phyloP scores from a whole-genome alignment of 2,329 filamentous ascomycete species.

The Cladosporium cucumerinum region DNA sequence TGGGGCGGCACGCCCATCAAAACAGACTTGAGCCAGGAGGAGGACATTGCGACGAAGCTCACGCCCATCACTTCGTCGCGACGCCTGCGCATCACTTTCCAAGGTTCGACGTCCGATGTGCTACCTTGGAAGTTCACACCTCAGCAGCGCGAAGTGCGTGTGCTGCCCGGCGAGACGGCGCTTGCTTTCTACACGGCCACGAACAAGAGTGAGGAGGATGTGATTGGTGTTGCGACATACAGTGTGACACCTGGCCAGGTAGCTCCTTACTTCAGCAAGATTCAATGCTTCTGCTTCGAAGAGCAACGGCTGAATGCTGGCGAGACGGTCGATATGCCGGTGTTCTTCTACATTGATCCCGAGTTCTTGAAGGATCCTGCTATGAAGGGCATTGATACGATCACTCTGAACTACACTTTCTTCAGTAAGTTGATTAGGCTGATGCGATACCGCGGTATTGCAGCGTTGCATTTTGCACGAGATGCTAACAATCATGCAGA shows the following conservation, averaged over 20 bases:
- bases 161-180: constrained; percentile 92
- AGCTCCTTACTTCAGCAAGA: constrained; percentile 98
- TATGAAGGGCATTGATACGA: constrained; percentile 91
- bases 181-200: constrained; percentile 97
- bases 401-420: constrained; percentile 95
- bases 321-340: constrained; percentile 98
- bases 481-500: constrained; percentile 49
- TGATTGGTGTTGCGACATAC: constrained; percentile 97
- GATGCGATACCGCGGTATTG: neutral
- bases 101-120: constrained; percentile 89
- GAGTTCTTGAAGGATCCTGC: constrained; percentile 88
- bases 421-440: constrained; percentile 68
- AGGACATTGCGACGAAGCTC: constrained; percentile 61
- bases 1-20: constrained; percentile 93
- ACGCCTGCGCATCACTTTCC: constrained; percentile 92
- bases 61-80: constrained; percentile 75
- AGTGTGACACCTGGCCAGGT: constrained; percentile 95
- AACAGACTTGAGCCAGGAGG: constrained; percentile 51
- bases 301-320: constrained; percentile 88
- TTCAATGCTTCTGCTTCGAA: constrained; percentile 99
- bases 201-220: constrained; percentile 80
- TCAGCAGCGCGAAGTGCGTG: constrained; percentile 93
- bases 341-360: constrained; percentile 98
- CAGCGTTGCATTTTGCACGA: neutral
- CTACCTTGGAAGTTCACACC: constrained; percentile 96